Conservation (phyloP, 1,284 basidiomycete genomes). For the Mycena sp. region DNA sequence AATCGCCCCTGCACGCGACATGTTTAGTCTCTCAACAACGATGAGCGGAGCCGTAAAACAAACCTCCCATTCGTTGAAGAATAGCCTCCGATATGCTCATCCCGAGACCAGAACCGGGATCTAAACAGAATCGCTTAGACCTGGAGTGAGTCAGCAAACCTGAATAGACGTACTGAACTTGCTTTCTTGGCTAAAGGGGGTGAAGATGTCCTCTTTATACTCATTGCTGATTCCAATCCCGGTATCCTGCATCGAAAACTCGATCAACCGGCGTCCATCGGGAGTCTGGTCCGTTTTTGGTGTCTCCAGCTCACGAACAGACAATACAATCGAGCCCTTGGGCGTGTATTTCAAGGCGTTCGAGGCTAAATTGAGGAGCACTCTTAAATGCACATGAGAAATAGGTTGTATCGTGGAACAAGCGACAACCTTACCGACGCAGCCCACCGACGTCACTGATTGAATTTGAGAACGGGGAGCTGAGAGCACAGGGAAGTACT, state of each 20-base stretch:
- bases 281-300: neutral
- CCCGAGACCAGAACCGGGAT: slow-evolving; percentile 16
- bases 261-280: slow-evolving; percentile 7
- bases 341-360: slow-evolving; percentile 21
- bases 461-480: neutral
- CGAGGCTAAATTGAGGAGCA: slow-evolving; percentile 18
- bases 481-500: neutral
- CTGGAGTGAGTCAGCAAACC: neutral
- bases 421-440: slow-evolving; percentile 3
- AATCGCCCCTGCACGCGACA: neutral
- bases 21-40: neutral
- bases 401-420: no score
- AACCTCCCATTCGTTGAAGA: slow-evolving; percentile 8
- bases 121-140: neutral
- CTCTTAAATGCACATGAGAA: neutral
- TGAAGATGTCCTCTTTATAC: slow-evolving; percentile 17
- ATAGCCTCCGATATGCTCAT: slow-evolving; percentile 19
- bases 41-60: neutral
- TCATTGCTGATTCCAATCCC: slow-evolving; percentile 22
- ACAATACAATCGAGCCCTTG: slow-evolving; percentile 14
- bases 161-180: slow-evolving; percentile 2
- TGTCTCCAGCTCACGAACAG: slow-evolving; percentile 8
- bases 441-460: slow-evolving; percentile 17
- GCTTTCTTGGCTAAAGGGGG: slow-evolving; percentile 16
- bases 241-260: slow-evolving; percentile 19